Base-by-base conservation (phyloP, 768 basidiomycete species). In the Polyporus arcularius region DNA sequence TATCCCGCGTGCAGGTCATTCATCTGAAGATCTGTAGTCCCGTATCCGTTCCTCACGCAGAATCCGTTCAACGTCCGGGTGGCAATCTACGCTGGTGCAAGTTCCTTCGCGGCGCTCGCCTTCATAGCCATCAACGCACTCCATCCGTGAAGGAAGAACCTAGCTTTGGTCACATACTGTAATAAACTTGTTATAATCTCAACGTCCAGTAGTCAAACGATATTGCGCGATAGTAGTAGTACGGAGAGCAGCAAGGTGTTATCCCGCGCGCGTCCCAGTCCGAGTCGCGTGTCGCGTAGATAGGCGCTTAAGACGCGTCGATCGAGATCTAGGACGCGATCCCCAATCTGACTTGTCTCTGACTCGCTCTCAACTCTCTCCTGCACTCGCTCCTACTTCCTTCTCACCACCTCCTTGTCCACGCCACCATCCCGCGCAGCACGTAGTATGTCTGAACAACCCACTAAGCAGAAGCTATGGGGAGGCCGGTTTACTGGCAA, bases 31-130 rank as follows among this genome's bases (percentile, higher is more conserved):
- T 31, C 35, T 15, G 4, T 57, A 90, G 89, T 92, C 75, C 90
- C 92, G 30, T 94, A 94, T 73, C 92, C 92, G 0, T 94, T 94
- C 76, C 76, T 94, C 59, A 90, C 85, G 0, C 65, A 86, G 16
- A 86, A 80, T 68, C 74, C 83, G 0, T 74, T 86, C 18, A 63
- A 68, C 8, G 73, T 78, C 32, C 81, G 91, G 14, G 62, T 86
- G 12, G 73, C 70, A 7, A 90, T 93, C 40, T 94, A 94, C 73
- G 67, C 69, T 38, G 78, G 73, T 6, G 79, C 83, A 1, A 78
- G 81, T 0, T 54, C 74, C 1, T 72, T 89, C 26, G 87, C 86
- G 2, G 75, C 84, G 40, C 42, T 76, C 11, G 82, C 82, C 5
- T 88, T 93, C 68, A 77, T 79, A 69, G 58, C 72, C 2, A 72